phyloP scores from a whole-genome alignment of 495 filamentous ascomycete species.

The Penicillium bialowiezense region DNA sequence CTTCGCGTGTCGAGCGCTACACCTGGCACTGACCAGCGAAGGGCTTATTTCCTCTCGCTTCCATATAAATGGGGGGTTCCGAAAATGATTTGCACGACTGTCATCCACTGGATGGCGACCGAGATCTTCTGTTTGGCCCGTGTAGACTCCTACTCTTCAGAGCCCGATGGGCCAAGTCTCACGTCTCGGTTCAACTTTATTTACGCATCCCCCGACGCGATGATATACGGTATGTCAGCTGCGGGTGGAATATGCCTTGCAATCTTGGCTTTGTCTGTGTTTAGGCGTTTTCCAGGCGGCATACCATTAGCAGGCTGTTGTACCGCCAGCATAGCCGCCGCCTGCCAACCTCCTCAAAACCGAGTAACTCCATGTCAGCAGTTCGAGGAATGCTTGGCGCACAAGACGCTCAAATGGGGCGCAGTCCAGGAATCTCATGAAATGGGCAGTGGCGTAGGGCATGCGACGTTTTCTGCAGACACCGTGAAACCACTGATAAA shows the following conservation, averaged over 20 bases:
- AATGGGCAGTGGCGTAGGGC: too few species aligned
- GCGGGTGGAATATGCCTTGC: not conserved
- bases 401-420: too few species aligned
- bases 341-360: too few species aligned
- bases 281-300: not conserved
- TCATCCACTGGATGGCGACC: conserved; percentile 13
- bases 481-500: too few species aligned
- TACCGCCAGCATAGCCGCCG: too few species aligned
- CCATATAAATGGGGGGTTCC: conserved; percentile 10
- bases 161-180: too few species aligned
- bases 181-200: too few species aligned
- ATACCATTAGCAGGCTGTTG: too few species aligned
- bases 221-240: not conserved
- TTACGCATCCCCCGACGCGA: not conserved
- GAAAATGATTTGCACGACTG: not conserved
- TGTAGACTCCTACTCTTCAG: not conserved
- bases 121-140: conserved; percentile 7
- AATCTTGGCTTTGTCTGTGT: not conserved
- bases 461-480: too few species aligned
- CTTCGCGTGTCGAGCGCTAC: conserved; percentile 25
- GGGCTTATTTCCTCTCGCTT: conserved; percentile 9
- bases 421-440: too few species aligned
- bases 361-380: too few species aligned
- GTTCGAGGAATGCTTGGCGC: too few species aligned
- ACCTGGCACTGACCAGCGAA: conserved; percentile 4